These are phyloP conservation scores for Aspergillus ochraceoroseus DNA, from an alignment of 2,329 filamentous ascomycete species.

Conservation along the genomic window DNA sequence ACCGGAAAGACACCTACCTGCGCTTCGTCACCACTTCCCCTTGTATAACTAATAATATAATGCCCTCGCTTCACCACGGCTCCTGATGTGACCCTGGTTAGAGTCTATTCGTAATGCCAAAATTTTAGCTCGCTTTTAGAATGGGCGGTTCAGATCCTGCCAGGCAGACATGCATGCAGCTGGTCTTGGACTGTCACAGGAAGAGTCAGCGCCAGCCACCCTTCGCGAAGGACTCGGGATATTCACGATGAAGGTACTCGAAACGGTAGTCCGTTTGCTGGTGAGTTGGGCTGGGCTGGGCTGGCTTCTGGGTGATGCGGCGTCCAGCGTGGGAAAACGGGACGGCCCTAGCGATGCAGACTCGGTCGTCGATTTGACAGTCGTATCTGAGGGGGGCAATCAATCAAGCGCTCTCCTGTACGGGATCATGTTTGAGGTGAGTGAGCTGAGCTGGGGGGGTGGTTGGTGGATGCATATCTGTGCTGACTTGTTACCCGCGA, in stretches of 20 bases:
- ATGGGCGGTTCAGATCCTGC: not conserved
- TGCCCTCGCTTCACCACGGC: not conserved
- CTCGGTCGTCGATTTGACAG: conserved; percentile 16
- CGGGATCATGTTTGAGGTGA: conserved; percentile 38
- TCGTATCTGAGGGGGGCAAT: conserved; percentile 28
- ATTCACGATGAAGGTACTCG: not conserved
- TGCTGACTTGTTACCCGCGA: not conserved
- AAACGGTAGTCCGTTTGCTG: not conserved
- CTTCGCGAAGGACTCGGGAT: not conserved
- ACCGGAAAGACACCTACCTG: not conserved
- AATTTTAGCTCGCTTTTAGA: not conserved
- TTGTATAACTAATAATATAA: no score
- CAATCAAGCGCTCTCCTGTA: conserved; percentile 33
- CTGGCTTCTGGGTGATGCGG: not conserved
- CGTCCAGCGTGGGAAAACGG: not conserved
- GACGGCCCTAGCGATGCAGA: not conserved
- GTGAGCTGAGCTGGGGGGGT: not conserved
- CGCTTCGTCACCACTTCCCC: not conserved
- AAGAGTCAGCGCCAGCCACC: no score
- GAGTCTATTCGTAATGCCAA: conserved; percentile 3
- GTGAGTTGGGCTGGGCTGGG: not conserved
- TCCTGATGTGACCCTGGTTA: not conserved
- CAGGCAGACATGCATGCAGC: no score
- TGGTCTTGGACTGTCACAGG: no score
- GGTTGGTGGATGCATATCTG: not conserved